These are phyloP conservation scores for Fusarium equiseti DNA, from an alignment of 2,329 filamentous ascomycete species.

Conservation along the genomic window DNA sequence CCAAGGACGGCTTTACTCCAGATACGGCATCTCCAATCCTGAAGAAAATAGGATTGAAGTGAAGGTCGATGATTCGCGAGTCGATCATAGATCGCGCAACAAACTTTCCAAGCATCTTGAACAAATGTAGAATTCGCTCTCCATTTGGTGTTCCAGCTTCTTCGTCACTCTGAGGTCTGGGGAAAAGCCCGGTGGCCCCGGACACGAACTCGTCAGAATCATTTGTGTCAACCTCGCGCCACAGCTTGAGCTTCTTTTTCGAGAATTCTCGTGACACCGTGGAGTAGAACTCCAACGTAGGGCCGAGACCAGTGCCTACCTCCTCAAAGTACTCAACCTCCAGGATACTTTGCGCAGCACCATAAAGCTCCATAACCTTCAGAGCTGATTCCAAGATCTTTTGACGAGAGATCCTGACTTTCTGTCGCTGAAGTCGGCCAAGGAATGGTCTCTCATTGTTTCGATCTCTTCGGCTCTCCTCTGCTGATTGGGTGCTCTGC, in stretches of 20 bases:
- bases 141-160: slow-evolving; percentile 80
- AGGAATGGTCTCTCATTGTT: slow-evolving; percentile 93
- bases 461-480: slow-evolving; percentile 83
- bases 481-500: slow-evolving; percentile 89
- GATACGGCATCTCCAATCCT: slow-evolving; percentile 80
- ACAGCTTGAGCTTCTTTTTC: slow-evolving; percentile 96
- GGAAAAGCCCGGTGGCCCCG: slow-evolving; percentile 87
- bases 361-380: slow-evolving; percentile 99
- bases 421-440: slow-evolving; percentile 91
- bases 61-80: slow-evolving; percentile 96
- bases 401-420: slow-evolving; percentile 95
- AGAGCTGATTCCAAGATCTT: slow-evolving; percentile 96
- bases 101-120: slow-evolving; percentile 95
- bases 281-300: slow-evolving; percentile 97
- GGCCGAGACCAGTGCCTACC: slow-evolving; percentile 94
- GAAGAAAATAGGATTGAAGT: slow-evolving; percentile 98
- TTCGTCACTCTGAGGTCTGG: slow-evolving; percentile 86
- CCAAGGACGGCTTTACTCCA: slow-evolving; percentile 83
- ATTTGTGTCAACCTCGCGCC: slow-evolving; percentile 88
- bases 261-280: slow-evolving; percentile 97
- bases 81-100: slow-evolving; percentile 98
- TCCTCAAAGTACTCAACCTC: slow-evolving; percentile 99
- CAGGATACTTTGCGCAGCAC: slow-evolving; percentile 93
- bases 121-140: slow-evolving; percentile 88
- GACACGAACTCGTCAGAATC: slow-evolving; percentile 85